These are phyloP conservation scores for Syzygium malaccense DNA, from an alignment of 441 rosid genomes.

Conservation along the genomic window DNA sequence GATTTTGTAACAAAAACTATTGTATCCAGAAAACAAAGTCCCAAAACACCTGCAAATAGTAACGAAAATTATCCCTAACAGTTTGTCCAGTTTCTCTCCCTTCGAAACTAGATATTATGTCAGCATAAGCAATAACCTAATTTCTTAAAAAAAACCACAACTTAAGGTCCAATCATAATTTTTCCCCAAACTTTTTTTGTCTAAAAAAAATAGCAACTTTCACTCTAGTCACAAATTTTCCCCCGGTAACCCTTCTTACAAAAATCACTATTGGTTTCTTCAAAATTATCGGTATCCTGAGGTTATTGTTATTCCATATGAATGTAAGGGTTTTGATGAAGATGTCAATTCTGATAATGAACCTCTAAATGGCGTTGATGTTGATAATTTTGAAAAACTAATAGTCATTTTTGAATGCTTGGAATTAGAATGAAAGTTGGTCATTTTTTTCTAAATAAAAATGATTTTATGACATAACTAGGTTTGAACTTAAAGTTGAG, in stretches of 20 bases:
- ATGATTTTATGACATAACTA: background rate
- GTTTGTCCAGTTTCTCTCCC: background rate
- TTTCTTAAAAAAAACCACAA: background rate
- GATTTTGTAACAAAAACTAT: background rate
- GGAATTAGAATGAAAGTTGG: background rate
- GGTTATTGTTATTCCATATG: background rate
- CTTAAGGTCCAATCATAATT: background rate
- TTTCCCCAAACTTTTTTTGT: background rate
- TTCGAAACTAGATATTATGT: background rate
- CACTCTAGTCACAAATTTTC: background rate
- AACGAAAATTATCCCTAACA: background rate
- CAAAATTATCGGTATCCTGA: background rate
- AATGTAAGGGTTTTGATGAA: background rate
- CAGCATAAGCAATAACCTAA: background rate
- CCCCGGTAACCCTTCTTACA: fast-evolving
- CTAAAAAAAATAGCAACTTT: background rate
- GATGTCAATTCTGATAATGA: background rate
- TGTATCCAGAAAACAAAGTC: background rate
- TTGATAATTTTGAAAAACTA: background rate
- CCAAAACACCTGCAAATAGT: background rate
- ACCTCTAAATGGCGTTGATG: background rate
- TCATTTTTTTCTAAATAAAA: background rate
- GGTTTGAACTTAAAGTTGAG: background rate
- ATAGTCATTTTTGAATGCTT: background rate
- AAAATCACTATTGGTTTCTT: background rate